Evolutionary conservation across 768 basidiomycete genomes (phyloP).

Genomic region (Suillus subluteus): DNA sequence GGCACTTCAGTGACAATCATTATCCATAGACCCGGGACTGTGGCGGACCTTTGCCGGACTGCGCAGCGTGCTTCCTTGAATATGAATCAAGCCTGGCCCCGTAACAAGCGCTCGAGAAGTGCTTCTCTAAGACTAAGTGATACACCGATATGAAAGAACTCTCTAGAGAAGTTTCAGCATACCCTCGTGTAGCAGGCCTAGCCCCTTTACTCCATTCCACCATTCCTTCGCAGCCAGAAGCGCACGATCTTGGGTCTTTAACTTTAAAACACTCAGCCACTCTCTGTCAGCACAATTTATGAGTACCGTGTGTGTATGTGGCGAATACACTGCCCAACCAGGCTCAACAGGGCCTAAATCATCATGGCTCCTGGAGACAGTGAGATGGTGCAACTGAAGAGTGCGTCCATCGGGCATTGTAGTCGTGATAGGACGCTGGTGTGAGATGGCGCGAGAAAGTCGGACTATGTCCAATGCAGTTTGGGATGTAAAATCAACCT

Average conservation of each 20-base stretch:
- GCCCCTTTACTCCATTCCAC: constrained; percentile 71
- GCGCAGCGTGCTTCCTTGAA: background rate
- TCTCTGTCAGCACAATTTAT: constrained; percentile 59
- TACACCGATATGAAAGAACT: background rate
- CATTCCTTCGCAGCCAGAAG: constrained; percentile 64
- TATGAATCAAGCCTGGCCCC: background rate
- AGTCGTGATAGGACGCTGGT: constrained; percentile 54
- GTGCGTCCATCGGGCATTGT: constrained; percentile 37
- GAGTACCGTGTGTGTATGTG: constrained; percentile 42
- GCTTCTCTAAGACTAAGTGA: background rate
- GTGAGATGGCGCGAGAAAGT: constrained; percentile 64
- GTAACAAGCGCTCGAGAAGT: background rate
- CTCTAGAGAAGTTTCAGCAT: constrained; percentile 2
- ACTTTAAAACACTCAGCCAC: constrained; percentile 52
- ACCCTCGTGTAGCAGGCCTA: constrained; percentile 29
- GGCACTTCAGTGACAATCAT: background rate
- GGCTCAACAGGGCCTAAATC: constrained; percentile 29
- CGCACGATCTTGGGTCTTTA: constrained; percentile 66
- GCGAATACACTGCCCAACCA: constrained; percentile 50
- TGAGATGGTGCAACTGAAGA: constrained; percentile 45
- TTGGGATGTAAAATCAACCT: constrained; percentile 60
- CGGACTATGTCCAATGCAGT: constrained; percentile 58
- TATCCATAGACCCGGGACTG: background rate
- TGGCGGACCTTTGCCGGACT: background rate
- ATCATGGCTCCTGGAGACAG: constrained; percentile 14